Evolutionary conservation across 352 stramenopile genomes (phyloP).

Genomic region (Pythium aristosporum): DNA sequence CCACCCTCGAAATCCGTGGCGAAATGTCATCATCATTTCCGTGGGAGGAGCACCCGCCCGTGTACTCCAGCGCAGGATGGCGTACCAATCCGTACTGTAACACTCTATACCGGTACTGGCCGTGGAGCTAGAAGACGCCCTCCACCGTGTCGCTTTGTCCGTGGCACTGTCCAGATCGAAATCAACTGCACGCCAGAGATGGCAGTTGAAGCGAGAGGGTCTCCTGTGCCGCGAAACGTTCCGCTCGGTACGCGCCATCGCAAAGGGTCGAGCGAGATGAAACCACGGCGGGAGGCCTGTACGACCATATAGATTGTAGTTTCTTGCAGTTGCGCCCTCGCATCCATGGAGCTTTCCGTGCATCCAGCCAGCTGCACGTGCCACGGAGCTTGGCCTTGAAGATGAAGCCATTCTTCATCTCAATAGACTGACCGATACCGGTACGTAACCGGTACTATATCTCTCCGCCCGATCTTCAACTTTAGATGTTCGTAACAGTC

Average conservation of each 20-base stretch:
- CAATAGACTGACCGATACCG: neutral
- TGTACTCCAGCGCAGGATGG: neutral
- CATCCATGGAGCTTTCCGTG: constrained; percentile 1
- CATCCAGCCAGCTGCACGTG: neutral
- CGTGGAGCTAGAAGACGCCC: neutral
- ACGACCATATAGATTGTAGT: constrained; percentile 10
- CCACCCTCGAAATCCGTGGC: no score
- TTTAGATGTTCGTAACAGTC: constrained; percentile 7
- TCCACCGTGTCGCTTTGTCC: neutral
- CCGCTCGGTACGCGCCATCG: neutral
- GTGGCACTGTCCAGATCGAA: neutral
- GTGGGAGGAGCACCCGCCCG: neutral
- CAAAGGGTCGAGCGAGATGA: neutral
- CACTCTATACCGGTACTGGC: neutral
- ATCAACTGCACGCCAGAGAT: neutral
- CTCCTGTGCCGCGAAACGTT: neutral
- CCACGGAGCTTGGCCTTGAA: neutral
- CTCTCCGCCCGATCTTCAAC: constrained; percentile 11
- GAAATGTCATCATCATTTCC: no score
- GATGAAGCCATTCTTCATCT: constrained; percentile 4
- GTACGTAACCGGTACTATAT: neutral
- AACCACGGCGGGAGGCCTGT: neutral
- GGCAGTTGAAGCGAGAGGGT: neutral
- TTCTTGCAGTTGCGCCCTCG: neutral
- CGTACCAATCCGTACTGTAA: neutral